These are phyloP conservation scores for Kuraishia molischiana DNA, from an alignment of 805 yeast genomes.

Conservation along the genomic window DNA sequence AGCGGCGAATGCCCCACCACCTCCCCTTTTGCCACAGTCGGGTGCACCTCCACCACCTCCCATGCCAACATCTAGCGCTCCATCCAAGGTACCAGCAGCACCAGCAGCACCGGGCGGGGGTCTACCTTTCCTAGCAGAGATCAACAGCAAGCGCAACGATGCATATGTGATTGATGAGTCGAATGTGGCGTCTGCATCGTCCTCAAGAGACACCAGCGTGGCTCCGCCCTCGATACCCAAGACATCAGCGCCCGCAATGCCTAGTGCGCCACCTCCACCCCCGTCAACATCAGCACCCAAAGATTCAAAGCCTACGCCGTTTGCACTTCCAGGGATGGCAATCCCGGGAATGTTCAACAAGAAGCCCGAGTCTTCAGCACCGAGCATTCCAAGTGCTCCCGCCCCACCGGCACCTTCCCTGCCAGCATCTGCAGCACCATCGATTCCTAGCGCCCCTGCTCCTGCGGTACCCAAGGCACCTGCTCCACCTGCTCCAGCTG, in stretches of 20 bases:
- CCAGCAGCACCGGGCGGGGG: constrained; percentile 21
- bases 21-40: constrained; percentile 15
- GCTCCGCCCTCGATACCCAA: constrained; percentile 8
- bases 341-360: neutral
- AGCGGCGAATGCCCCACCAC: constrained; percentile 13
- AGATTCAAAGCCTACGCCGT: neutral
- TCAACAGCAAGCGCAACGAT: constrained; percentile 38
- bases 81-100: neutral
- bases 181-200: constrained; percentile 5
- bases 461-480: constrained; percentile 11
- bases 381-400: constrained; percentile 1
- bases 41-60: constrained; percentile 9
- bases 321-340: neutral
- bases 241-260: constrained; percentile 4
- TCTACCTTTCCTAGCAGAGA: constrained; percentile 40
- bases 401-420: constrained; percentile 11
- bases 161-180: constrained; percentile 19
- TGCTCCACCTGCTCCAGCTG: constrained; percentile 8
- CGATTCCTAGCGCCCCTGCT: constrained; percentile 17
- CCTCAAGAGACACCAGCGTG: constrained; percentile 9
- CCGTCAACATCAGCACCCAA: neutral
- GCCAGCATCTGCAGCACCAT: constrained; percentile 16
- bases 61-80: constrained; percentile 4
- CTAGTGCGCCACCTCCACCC: constrained; percentile 5
- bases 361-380: neutral